Evolutionary conservation across 2,329 filamentous ascomycete genomes (phyloP), one percentile per base, ranked within the genome.

Genomic region (Nigrospora sphaerica): DNA sequence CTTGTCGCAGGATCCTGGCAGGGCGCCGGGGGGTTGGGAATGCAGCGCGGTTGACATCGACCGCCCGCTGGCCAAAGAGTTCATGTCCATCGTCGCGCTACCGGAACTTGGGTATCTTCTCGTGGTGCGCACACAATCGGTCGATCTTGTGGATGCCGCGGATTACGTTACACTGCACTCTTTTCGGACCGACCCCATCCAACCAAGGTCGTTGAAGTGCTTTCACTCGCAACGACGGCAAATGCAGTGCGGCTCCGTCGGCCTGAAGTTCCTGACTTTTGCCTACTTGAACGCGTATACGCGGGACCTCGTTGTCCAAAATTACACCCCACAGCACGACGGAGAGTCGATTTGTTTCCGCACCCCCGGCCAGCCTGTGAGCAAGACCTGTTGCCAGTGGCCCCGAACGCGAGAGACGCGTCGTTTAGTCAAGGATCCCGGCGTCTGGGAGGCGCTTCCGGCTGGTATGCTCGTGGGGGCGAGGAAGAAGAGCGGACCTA

Each of bases 381-480:
- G 61, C 14, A 67, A 68, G 33, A 69, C 66, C 6, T 77, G 71
- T 49, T 78, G 72, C 50, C 60, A 68, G 1, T 81, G 77, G 77
- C 58, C 62, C 6, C 70, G 74, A 18, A 73, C 77, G 2, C 72
- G 67, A 14, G 74, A 80, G 53, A 62, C 70, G 3, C 73, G 67
- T 35, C 73, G 76, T 40, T 71, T 68, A 10, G 70, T 88, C 9
- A 63, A 71, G n/a, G 75, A 83, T 34, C 82, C 83, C 0, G 85
- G 85, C 0, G 61, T 67, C 0, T 89, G 85, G 85, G 78, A 83
- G 49, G 68, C 78, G 1, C 68, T 86, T 7, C 70, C 73, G 0
- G 75, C 74, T 32, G 79, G 81, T 0, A 78, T 77, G 46, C 68
- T 87, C 11, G 68, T 87, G 1, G 85, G 86, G 0, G 69, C 88